phyloP scores from a whole-genome alignment of 2,329 filamentous ascomycete genomes.

The Ophiostoma populinum region DNA sequence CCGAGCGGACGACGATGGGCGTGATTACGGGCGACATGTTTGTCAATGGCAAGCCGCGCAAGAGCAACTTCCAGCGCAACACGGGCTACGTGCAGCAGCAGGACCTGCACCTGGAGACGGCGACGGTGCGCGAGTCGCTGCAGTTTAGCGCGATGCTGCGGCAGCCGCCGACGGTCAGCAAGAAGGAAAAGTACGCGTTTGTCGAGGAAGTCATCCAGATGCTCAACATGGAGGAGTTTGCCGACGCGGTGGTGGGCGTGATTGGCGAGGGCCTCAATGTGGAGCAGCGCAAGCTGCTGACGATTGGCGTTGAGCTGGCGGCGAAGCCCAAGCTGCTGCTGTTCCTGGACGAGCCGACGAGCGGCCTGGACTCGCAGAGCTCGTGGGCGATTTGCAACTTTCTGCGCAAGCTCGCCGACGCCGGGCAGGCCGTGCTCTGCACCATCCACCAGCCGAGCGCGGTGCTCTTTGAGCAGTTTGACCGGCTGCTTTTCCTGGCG shows the following conservation, averaged over 20 bases:
- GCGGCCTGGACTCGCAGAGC: slow-evolving; percentile 64
- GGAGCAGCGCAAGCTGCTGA: slow-evolving; percentile 58
- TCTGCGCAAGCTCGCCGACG: slow-evolving; percentile 38
- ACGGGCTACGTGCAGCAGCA: slow-evolving; percentile 57
- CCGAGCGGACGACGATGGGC: slow-evolving; percentile 63
- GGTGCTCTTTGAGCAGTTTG: slow-evolving; percentile 84
- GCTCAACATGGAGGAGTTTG: slow-evolving; percentile 77
- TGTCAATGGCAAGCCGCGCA: slow-evolving; percentile 49
- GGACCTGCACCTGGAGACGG: slow-evolving; percentile 56
- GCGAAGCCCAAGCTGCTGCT: slow-evolving; percentile 44
- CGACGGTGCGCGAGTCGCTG: slow-evolving; percentile 61
- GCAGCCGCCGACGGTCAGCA: slow-evolving; percentile 46
- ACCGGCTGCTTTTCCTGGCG: slow-evolving; percentile 55
- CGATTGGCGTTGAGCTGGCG: slow-evolving; percentile 58
- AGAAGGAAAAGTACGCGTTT: slow-evolving; percentile 55
- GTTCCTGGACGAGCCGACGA: slow-evolving; percentile 73
- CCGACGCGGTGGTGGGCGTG: slow-evolving; percentile 79
- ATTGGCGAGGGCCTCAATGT: slow-evolving; percentile 71
- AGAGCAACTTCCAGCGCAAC: slow-evolving; percentile 6
- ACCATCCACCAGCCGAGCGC: slow-evolving; percentile 96
- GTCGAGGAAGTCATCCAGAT: slow-evolving; percentile 73
- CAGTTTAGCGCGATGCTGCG: slow-evolving; percentile 58
- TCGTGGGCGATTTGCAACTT: slow-evolving; percentile 63
- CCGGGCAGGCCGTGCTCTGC: slow-evolving; percentile 78
- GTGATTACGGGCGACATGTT: slow-evolving; percentile 58